These are phyloP conservation scores for Oryza australiensis DNA, from an alignment of 176 grass and related monocot species.

Conservation along the genomic window DNA sequence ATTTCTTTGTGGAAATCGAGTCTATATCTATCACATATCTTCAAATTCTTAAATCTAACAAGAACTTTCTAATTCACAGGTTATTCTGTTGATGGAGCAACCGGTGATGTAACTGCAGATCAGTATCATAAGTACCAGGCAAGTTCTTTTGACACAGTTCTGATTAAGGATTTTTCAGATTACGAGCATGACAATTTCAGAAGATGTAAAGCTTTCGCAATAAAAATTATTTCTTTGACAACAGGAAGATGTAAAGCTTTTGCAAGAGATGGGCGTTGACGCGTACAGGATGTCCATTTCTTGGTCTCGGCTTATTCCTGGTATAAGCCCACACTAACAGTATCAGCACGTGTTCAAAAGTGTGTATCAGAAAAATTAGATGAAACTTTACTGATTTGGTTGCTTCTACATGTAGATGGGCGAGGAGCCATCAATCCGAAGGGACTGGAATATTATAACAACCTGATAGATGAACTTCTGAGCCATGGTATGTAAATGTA, in stretches of 20 bases:
- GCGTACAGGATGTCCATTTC: constrained; percentile 90
- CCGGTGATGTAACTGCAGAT: constrained; percentile 77
- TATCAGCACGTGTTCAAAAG: not conserved
- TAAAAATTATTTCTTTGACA: not conserved
- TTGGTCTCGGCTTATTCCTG: constrained; percentile 85
- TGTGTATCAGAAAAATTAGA: not conserved
- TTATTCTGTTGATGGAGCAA: constrained; percentile 37
- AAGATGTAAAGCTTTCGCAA: constrained; percentile 81
- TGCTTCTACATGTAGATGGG: constrained; percentile 60
- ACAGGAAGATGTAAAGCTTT: constrained; percentile 92
- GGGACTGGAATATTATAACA: constrained; percentile 88
- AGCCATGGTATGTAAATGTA: constrained; percentile 51
- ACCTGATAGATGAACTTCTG: constrained; percentile 81
- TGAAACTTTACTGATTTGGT: not conserved
- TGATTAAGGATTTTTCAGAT: not conserved
- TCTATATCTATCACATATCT: not conserved
- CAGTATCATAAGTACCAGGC: constrained; percentile 98
- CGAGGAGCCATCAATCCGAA: constrained; percentile 79
- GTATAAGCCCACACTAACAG: constrained; percentile 38
- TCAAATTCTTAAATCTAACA: constrained; percentile 1
- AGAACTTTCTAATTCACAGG: constrained; percentile 39
- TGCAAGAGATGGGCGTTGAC: constrained; percentile 79
- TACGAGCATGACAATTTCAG: not conserved
- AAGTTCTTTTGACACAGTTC: not conserved
- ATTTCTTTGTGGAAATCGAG: not conserved